These are phyloP conservation scores for Thermomyces lanuginosus DNA, from an alignment of 2,329 filamentous ascomycete species.

Conservation along the genomic window DNA sequence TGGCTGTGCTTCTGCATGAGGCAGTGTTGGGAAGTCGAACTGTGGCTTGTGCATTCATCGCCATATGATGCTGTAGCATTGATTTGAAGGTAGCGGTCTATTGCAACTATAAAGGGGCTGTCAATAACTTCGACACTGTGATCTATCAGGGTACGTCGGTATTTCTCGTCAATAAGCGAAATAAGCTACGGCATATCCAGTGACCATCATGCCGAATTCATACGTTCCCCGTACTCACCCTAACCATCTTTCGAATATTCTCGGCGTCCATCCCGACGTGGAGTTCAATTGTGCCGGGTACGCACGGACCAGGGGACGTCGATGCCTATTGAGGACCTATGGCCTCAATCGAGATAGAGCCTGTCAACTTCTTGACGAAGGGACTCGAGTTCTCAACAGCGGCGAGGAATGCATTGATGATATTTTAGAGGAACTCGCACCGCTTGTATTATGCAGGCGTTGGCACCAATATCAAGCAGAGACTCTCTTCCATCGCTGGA, in stretches of 20 bases:
- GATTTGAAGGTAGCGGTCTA: no score
- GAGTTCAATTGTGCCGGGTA: slow-evolving; percentile 2
- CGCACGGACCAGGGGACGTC: neutral
- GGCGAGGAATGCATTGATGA: slow-evolving; percentile 5
- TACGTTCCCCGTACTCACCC: no score
- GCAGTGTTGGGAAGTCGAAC: no score
- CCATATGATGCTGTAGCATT: no score
- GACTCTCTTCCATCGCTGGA: neutral
- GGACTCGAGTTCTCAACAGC: slow-evolving; percentile 1
- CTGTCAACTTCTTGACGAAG: slow-evolving; percentile 1
- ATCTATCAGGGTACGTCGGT: no score
- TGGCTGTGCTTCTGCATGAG: no score
- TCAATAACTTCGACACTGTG: no score
- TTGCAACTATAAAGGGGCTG: no score
- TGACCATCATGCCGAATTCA: no score
- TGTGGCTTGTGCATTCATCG: no score
- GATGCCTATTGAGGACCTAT: slow-evolving; percentile 1
- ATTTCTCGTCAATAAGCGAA: no score
- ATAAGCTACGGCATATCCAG: no score
- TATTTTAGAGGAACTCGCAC: slow-evolving; percentile 10
- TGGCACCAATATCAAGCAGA: slow-evolving; percentile 11
- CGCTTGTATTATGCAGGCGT: slow-evolving; percentile 10
- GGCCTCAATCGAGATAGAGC: slow-evolving; percentile 1
- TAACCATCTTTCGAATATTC: slow-evolving; percentile 2
- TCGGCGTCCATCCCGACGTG: slow-evolving; percentile 1